Conservation (phyloP, 495 filamentous ascomycete genomes). For the Neurospora sp. region DNA sequence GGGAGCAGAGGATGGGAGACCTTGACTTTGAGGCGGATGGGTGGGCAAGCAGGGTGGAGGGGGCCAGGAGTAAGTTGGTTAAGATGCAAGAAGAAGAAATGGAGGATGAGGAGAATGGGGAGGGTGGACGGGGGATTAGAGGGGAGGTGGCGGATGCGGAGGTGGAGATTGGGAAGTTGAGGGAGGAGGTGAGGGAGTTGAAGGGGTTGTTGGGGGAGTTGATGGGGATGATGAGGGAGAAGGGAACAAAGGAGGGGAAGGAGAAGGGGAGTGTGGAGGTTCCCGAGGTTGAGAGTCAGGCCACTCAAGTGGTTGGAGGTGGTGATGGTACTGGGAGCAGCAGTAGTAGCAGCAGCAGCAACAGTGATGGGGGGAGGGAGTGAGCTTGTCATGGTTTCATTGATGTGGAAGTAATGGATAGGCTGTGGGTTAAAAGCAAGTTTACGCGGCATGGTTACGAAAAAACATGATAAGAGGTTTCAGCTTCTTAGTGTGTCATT, state of each 20-base stretch:
- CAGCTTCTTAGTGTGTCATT: no score
- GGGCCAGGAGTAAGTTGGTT: conserved; percentile 60
- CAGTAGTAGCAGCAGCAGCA: not conserved
- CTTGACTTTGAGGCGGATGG: conserved; percentile 69
- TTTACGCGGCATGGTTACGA: no score
- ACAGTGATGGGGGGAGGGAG: not conserved
- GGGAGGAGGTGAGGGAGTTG: conserved; percentile 56
- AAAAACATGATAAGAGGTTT: no score
- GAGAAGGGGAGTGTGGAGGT: not conserved
- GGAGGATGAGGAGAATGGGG: not conserved
- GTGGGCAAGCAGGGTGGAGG: conserved; percentile 66
- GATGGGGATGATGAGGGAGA: conserved; percentile 30
- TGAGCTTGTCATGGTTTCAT: not conserved
- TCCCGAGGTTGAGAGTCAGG: not conserved
- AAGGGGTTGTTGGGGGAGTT: conserved; percentile 57
- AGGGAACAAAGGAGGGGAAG: conserved; percentile 3
- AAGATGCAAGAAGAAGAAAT: not conserved
- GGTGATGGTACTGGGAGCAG: not conserved
- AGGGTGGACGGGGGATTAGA: not conserved
- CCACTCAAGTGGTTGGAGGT: not conserved
- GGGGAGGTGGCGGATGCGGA: conserved; percentile 55
- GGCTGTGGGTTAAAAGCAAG: no score
- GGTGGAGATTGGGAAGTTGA: conserved; percentile 56
- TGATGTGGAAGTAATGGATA: not conserved
- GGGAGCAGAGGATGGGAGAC: conserved; percentile 69